Evolutionary conservation across 257 asterid species (phyloP).

Genomic region (Nyctanthes arbortristis): DNA sequence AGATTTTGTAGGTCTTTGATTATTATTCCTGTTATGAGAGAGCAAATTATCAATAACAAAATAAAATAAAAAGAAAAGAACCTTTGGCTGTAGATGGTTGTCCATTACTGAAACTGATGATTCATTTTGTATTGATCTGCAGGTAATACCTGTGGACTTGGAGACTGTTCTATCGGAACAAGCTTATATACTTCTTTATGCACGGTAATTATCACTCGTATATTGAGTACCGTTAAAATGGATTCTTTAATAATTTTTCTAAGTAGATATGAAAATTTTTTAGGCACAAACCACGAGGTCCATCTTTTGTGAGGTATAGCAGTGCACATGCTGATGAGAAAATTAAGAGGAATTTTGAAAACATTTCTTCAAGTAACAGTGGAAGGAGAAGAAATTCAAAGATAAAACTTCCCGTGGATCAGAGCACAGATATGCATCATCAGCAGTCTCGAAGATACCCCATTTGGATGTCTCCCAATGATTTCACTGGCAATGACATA

Average conservation of each 20-base stretch:
- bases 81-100: neutral
- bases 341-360: slow-evolving; percentile 23
- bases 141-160: slow-evolving; percentile 42
- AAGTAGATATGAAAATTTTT: neutral
- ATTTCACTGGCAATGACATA: slow-evolving; percentile 18
- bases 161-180: slow-evolving; percentile 41
- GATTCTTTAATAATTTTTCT: neutral
- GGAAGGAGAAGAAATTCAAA: slow-evolving; percentile 23
- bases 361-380: slow-evolving; percentile 15
- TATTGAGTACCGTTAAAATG: neutral
- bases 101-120: neutral
- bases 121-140: slow-evolving; percentile 2
- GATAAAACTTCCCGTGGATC: neutral
- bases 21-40: neutral
- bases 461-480: slow-evolving; percentile 14
- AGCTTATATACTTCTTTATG: slow-evolving; percentile 50
- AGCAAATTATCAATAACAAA: too few species aligned
- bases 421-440: slow-evolving; percentile 5
- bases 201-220: slow-evolving; percentile 30
- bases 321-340: slow-evolving; percentile 21
- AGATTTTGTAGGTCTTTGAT: neutral
- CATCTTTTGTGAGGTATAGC: slow-evolving; percentile 11
- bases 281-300: slow-evolving; percentile 36
- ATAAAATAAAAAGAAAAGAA: too few species aligned
- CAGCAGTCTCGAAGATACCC: slow-evolving; percentile 3